Conservation (phyloP, 2,329 filamentous ascomycete species). For the Neobulgaria alba region DNA sequence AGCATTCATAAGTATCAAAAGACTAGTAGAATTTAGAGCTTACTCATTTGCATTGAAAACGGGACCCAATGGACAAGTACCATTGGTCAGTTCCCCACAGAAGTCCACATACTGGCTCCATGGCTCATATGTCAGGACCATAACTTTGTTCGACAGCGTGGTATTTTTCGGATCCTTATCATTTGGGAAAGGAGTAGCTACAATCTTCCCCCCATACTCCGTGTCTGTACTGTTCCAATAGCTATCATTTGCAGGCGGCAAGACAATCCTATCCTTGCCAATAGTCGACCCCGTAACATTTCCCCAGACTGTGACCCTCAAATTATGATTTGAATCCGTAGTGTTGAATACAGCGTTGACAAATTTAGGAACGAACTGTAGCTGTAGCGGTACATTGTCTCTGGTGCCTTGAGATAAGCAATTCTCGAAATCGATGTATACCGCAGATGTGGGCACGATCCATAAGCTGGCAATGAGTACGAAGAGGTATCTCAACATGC, state of each 20-base stretch:
- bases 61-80: constrained; percentile 66
- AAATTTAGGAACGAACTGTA: constrained; percentile 74
- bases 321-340: constrained; percentile 47
- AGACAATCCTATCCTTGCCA: constrained; percentile 34
- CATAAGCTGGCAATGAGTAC: constrained; percentile 20
- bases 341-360: constrained; percentile 69
- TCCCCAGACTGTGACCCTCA: constrained; percentile 77
- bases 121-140: constrained; percentile 70
- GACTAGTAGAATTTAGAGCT: constrained; percentile 15
- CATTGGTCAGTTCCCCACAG: constrained; percentile 55
- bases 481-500: constrained; percentile 15
- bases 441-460: constrained; percentile 45
- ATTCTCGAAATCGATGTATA: constrained; percentile 71
- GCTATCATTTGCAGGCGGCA: constrained; percentile 51
- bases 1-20: constrained; percentile 1
- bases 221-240: constrained; percentile 51
- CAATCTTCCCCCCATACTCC: constrained; percentile 64
- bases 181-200: constrained; percentile 45
- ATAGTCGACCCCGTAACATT: constrained; percentile 69
- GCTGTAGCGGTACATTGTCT: constrained; percentile 44
- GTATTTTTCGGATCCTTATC: constrained; percentile 47
- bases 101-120: constrained; percentile 52
- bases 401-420: constrained; percentile 61
- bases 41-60: constrained; percentile 53
- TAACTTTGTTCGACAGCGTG: constrained; percentile 63